Evolutionary conservation across 768 basidiomycete genomes (phyloP).

Genomic region (Pleurotus salmoneostramineus): DNA sequence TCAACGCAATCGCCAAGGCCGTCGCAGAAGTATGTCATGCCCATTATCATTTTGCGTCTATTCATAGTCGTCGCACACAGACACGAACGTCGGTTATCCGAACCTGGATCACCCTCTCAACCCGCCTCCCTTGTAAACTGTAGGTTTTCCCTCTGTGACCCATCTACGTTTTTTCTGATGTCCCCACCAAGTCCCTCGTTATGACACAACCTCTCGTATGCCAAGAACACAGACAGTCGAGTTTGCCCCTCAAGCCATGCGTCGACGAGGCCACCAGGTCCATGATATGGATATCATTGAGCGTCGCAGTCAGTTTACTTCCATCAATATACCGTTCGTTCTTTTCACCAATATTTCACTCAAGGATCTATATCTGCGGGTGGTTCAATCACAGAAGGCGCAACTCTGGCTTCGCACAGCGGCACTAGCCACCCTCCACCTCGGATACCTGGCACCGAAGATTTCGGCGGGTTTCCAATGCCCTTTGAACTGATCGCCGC

Average conservation of each 20-base stretch:
- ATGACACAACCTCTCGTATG: neutral
- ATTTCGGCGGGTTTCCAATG: constrained; percentile 76
- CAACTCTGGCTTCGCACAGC: neutral
- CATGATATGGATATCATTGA: no score
- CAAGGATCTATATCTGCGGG: no score
- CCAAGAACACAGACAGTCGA: constrained; percentile 44
- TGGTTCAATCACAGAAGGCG: no score
- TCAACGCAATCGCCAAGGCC: no score
- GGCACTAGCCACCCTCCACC: neutral
- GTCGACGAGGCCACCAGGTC: neutral
- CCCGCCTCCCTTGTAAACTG: neutral
- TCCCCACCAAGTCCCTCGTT: neutral
- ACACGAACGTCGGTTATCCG: constrained; percentile 29
- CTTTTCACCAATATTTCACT: no score
- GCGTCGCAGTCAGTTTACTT: no score
- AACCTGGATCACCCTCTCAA: constrained; percentile 21
- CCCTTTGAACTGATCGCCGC: constrained; percentile 49
- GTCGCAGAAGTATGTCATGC: no score
- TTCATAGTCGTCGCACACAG: constrained; percentile 1
- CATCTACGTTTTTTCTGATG: neutral
- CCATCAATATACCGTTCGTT: no score
- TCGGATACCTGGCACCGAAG: constrained; percentile 11
- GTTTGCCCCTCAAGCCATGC: constrained; percentile 32
- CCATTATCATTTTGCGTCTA: no score
- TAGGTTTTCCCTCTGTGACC: neutral